Evolutionary conservation across 495 filamentous ascomycete genomes (phyloP).

Genomic region (Parachaetomium inaequale): DNA sequence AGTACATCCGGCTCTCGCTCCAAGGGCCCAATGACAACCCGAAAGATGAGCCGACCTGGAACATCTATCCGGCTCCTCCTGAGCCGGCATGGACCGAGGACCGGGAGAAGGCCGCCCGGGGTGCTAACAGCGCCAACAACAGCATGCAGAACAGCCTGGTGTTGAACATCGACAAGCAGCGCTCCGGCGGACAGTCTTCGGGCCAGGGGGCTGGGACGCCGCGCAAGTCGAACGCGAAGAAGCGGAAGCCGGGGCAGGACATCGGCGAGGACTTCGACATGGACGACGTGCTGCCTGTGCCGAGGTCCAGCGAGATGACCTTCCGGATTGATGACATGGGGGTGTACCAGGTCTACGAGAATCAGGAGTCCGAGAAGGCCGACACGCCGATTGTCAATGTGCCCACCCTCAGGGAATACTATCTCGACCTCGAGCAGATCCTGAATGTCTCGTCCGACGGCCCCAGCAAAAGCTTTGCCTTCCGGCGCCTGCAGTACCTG

Average conservation of each 20-base stretch:
- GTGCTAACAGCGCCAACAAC: conserved; percentile 41
- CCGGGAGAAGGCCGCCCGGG: conserved; percentile 45
- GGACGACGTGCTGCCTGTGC: conserved; percentile 68
- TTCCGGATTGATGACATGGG: conserved; percentile 78
- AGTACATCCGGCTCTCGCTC: conserved; percentile 82
- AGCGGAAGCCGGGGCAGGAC: conserved; percentile 82
- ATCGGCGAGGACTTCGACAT: conserved; percentile 78
- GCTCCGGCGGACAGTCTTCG: conserved; percentile 6
- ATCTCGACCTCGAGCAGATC: conserved; percentile 88
- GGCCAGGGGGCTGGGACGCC: conserved; percentile 20
- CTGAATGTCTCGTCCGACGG: conserved; percentile 85
- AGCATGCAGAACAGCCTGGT: conserved; percentile 57
- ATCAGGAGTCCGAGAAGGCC: conserved; percentile 54
- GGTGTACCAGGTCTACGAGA: conserved; percentile 88
- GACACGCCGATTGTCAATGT: conserved; percentile 70
- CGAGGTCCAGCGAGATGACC: conserved; percentile 61
- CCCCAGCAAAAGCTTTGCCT: conserved; percentile 95
- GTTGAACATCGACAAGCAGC: conserved; percentile 39
- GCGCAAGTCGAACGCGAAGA: conserved; percentile 43
- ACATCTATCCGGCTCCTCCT: conserved; percentile 85
- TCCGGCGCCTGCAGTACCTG: conserved; percentile 86
- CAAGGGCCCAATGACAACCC: conserved; percentile 80
- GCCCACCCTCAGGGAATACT: conserved; percentile 87
- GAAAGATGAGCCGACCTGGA: conserved; percentile 77
- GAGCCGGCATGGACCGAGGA: conserved; percentile 84